phyloP scores from a whole-genome alignment of 495 filamentous ascomycete species.

The Penicillium robsamsonii region DNA sequence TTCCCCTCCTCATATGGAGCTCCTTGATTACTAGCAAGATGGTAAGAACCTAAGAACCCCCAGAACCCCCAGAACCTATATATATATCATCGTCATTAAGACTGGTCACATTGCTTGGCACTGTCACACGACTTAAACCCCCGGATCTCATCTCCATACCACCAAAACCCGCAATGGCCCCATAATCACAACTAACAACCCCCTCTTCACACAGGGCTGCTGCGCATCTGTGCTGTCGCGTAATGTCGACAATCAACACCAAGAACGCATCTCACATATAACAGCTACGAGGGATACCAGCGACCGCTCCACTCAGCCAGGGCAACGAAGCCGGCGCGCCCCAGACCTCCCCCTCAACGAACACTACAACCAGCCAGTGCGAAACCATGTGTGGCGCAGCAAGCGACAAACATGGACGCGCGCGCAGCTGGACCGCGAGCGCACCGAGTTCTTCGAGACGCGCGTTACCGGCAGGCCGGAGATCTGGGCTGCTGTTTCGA shows the following conservation, averaged over 20 bases:
- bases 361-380: conserved; percentile 53
- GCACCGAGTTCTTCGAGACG: conserved; percentile 78
- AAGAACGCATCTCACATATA: conserved; percentile 11
- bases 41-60: conserved; percentile 22
- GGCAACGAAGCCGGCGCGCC: conserved; percentile 18
- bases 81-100: background rate
- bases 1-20: conserved; percentile 21
- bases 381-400: conserved; percentile 49
- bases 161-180: background rate
- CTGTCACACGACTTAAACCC: conserved; percentile 8
- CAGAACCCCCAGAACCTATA: background rate
- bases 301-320: conserved; percentile 7
- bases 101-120: background rate
- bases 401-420: conserved; percentile 54
- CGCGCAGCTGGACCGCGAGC: conserved; percentile 46
- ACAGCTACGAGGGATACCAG: conserved; percentile 20
- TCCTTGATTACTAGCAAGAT: conserved; percentile 25
- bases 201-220: conserved; percentile 33
- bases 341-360: conserved; percentile 34
- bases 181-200: conserved; percentile 9
- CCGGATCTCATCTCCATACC: background rate
- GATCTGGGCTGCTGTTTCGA: conserved; percentile 71
- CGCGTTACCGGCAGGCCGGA: conserved; percentile 72
- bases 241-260: conserved; percentile 26
- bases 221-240: conserved; percentile 40